Evolutionary conservation across 2,329 filamentous ascomycete species (phyloP).

Genomic region (Phyllosticta citribraziliensis): DNA sequence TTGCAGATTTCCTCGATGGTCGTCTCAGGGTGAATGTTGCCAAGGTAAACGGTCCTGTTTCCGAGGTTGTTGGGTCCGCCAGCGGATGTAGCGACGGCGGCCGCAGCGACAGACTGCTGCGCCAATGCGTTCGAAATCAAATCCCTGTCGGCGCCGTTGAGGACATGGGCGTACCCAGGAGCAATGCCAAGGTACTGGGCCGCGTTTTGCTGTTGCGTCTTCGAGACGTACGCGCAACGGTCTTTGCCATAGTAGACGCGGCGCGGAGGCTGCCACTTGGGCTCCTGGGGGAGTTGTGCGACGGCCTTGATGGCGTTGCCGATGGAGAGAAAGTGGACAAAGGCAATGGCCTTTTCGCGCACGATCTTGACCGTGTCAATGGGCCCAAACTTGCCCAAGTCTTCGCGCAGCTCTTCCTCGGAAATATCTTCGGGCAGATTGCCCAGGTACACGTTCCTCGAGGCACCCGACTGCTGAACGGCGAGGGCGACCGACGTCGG

Average conservation of each 20-base stretch:
- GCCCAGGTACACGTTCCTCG: constrained; percentile 91
- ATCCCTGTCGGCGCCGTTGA: constrained; percentile 92
- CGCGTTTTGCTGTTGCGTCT: constrained; percentile 98
- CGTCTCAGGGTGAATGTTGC: constrained; percentile 97
- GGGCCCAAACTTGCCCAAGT: constrained; percentile 89
- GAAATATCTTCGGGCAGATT: constrained; percentile 83
- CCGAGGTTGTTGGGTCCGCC: constrained; percentile 96
- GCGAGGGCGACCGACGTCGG: constrained; percentile 95
- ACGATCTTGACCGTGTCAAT: constrained; percentile 98
- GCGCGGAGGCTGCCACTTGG: constrained; percentile 91
- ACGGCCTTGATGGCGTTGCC: constrained; percentile 98
- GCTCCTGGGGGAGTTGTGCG: constrained; percentile 86
- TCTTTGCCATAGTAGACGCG: constrained; percentile 99
- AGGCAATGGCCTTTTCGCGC: constrained; percentile 94
- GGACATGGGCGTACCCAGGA: constrained; percentile 88
- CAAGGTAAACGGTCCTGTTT: constrained; percentile 94
- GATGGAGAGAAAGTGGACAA: constrained; percentile 95
- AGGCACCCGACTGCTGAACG: constrained; percentile 94
- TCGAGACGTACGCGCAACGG: constrained; percentile 94
- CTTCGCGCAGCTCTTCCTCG: constrained; percentile 88
- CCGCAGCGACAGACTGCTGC: constrained; percentile 94
- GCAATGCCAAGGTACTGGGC: constrained; percentile 97
- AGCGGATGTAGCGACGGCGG: constrained; percentile 90
- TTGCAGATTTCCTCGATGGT: constrained; percentile 99
- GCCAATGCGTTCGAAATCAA: constrained; percentile 93